phyloP scores from a whole-genome alignment of 1,139 yeast genomes.

The Scheffersomyces illinoinensis region DNA sequence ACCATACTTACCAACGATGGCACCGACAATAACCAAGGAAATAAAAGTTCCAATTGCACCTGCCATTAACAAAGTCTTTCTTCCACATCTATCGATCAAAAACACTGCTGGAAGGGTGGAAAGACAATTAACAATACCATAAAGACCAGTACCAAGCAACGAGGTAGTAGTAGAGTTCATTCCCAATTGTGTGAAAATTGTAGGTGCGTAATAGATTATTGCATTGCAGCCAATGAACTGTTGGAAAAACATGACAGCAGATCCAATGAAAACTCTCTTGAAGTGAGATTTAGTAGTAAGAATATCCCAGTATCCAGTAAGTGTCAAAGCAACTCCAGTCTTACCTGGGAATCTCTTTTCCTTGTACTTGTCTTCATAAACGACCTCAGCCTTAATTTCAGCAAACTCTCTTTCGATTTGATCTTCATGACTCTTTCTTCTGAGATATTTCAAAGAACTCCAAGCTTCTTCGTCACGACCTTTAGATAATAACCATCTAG shows the following conservation, averaged over 20 bases:
- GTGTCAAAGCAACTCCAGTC: conserved; percentile 1
- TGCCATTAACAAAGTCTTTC: conserved; percentile 11
- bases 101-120: background rate
- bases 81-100: conserved; percentile 13
- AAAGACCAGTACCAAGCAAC: conserved; percentile 12
- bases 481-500: conserved; percentile 21
- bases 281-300: conserved; percentile 16
- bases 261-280: conserved; percentile 6
- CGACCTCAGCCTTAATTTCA: conserved; percentile 21
- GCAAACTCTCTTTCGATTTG: conserved; percentile 17
- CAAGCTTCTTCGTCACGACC: conserved; percentile 18
- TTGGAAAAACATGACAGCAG: conserved; percentile 15
- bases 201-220: conserved; percentile 14
- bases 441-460: conserved; percentile 4
- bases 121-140: background rate
- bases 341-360: background rate
- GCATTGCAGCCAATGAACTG: conserved; percentile 19
- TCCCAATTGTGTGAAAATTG: conserved; percentile 13
- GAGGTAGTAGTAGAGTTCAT: conserved; percentile 18
- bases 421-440: conserved; percentile 9
- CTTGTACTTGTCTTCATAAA: conserved; percentile 16
- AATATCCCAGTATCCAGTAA: conserved; percentile 12
- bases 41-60: conserved; percentile 8
- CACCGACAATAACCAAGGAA: background rate
- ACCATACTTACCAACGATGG: background rate